Base-by-base conservation (phyloP, 75 land plant species). In the Sequoia sempervirens region DNA sequence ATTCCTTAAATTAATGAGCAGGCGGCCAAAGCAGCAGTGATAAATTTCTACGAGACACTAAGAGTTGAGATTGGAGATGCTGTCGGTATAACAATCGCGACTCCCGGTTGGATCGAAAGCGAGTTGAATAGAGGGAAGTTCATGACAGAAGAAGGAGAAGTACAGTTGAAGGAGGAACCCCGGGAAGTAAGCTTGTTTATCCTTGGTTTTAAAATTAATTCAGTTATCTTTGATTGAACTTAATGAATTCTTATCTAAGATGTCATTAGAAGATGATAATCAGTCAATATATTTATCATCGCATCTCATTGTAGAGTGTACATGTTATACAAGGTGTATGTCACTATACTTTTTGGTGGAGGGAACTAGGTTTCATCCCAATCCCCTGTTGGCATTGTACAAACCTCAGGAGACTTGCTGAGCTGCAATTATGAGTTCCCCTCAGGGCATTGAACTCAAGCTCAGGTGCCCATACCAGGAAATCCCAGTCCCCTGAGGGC, bases 21-120 rank as follows among this genome's bases (percentile, higher is more conserved):
- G 98, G 96, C 96, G 41, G 95, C 96, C 41, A 94, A 97, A 87
- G 91, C 99, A 56, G 98, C 94, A 4, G 85, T 94, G 32, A 73
- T 91, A 37, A 92, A 90, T 85, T 92, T 97, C 85, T 97, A 92
- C 64, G 99, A 97, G 58, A 94, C 96, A 7, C 75, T 97, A 78
- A 89, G 96, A 75, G 84, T 91, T 37, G 99, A 97, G 85, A 46
- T 94, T 37, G 91, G 84, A 32, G 89, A 91, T n/a, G 90, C 88
- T 17, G 90, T 94, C 10, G 98, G 99, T 4, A 87, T 97, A 30
- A 95, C 99, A 0, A 90, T 95, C 17, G 98, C 94, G 52, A 95
- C 96, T 7, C 98, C 94, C 79, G 99, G 98, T 5, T 93, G 89
- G 90, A 90, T 91, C 46, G 98, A 94, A 38, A 89, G 91, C 80